Percentiles rank a stretch among this genome's conserved stretches.
phyloP scores from a whole-genome alignment of 306 rosid genomes.

The Glycine soja region DNA sequence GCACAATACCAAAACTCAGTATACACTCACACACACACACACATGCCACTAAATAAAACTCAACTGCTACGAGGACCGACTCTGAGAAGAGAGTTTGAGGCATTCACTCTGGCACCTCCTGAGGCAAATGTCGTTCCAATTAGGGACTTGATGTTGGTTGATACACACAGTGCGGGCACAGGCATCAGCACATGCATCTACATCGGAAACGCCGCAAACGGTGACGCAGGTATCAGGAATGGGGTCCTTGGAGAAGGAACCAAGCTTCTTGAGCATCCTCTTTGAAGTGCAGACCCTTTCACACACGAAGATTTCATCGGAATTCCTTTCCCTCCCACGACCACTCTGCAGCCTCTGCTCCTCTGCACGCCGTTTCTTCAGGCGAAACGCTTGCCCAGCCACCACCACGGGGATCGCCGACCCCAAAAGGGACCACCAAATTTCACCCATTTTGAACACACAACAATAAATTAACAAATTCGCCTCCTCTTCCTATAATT shows the following conservation, averaged over 20 bases:
- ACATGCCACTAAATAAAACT: conserved; percentile 6
- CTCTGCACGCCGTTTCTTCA: conserved; percentile 71
- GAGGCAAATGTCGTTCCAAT: conserved; percentile 91
- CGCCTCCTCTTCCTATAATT: conserved; percentile 45
- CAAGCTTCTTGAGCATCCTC: conserved; percentile 92
- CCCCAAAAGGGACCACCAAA: conserved; percentile 90
- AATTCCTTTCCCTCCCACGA: conserved; percentile 86
- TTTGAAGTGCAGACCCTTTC: conserved; percentile 94
- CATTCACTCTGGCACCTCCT: conserved; percentile 97
- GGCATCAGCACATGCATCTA: conserved; percentile 94
- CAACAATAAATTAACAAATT: neutral
- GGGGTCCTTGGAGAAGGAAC: conserved; percentile 92
- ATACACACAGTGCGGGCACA: conserved; percentile 95
- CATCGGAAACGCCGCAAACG: conserved; percentile 92
- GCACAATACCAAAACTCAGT: neutral
- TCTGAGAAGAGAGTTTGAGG: conserved; percentile 73
- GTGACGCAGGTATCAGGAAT: conserved; percentile 96
- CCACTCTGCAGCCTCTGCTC: conserved; percentile 75
- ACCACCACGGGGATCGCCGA: conserved; percentile 84
- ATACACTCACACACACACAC: conserved; percentile 34
- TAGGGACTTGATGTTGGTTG: conserved; percentile 93
- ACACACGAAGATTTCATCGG: conserved; percentile 89
- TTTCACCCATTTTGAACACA: conserved; percentile 71
- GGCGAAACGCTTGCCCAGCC: conserved; percentile 81
- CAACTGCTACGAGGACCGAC: conserved; percentile 55